Evolutionary conservation across 345 rosid species (phyloP).

Genomic region (Citropsis articulata): DNA sequence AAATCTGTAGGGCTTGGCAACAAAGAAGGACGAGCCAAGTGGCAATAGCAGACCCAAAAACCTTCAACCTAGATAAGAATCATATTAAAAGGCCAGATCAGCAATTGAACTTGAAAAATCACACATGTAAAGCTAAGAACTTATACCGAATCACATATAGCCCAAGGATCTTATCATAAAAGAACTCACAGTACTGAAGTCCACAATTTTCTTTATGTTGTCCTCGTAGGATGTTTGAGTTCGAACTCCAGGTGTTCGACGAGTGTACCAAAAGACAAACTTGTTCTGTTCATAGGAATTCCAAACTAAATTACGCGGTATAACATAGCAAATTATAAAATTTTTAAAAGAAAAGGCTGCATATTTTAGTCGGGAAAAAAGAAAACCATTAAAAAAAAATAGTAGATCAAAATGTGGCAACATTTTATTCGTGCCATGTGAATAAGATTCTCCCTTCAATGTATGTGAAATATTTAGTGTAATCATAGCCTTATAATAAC

Average conservation of each 20-base stretch:
- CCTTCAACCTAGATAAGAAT: slow-evolving; percentile 61
- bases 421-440: not conserved
- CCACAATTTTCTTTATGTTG: slow-evolving; percentile 87
- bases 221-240: slow-evolving; percentile 89
- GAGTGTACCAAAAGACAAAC: slow-evolving; percentile 95
- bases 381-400: not conserved
- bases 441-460: not conserved
- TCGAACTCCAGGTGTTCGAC: slow-evolving; percentile 87
- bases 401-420: slow-evolving; percentile 8
- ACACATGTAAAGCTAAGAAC: not conserved
- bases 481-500: not conserved
- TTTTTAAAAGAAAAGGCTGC: not conserved
- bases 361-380: not conserved
- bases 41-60: slow-evolving; percentile 91
- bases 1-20: slow-evolving; percentile 89
- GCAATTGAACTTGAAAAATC: slow-evolving; percentile 10
- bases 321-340: not conserved
- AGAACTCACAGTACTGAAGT: slow-evolving; percentile 80
- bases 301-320: slow-evolving; percentile 10
- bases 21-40: slow-evolving; percentile 83
- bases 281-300: slow-evolving; percentile 55
- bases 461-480: not conserved
- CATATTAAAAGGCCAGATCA: not conserved
- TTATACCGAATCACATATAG: not conserved
- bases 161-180: not conserved